These are phyloP conservation scores for Cryphonectria carpinicola DNA, from an alignment of 2,329 filamentous ascomycete species.

Conservation along the genomic window DNA sequence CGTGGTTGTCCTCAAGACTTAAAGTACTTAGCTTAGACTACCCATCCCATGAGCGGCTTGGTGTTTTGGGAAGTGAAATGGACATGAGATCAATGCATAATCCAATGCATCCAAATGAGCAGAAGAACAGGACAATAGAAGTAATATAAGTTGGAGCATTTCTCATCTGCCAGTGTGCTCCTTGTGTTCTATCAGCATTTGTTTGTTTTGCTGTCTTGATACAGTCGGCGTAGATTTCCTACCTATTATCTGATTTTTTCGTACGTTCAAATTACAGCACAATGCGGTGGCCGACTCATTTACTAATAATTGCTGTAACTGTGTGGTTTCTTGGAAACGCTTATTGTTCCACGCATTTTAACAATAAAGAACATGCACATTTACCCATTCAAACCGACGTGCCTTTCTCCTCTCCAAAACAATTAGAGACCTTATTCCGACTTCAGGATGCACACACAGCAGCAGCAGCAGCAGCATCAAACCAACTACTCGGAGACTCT, in stretches of 20 bases:
- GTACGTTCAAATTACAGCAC: neutral
- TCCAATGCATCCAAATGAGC: too few relatives aligned
- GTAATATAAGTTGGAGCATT: neutral
- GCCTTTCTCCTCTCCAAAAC: neutral
- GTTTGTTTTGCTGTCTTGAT: neutral
- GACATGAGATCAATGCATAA: neutral
- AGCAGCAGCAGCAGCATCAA: neutral
- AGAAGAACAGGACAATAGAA: too few relatives aligned
- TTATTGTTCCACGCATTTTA: neutral
- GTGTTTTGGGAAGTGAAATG: neutral
- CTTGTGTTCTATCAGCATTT: neutral
- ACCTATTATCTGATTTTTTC: neutral
- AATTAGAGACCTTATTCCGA: neutral
- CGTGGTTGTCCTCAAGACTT: neutral
- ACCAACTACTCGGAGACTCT: neutral
- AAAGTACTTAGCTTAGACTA: neutral
- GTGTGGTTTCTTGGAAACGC: neutral
- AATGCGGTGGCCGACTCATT: neutral
- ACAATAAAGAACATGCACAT: neutral
- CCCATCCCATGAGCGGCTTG: neutral
- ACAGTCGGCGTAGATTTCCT: neutral
- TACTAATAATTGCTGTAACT: neutral
- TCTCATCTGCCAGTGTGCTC: neutral
- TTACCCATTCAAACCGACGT: neutral
- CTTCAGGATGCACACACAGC: neutral